Base-by-base conservation (phyloP, 2,329 filamentous ascomycete genomes). In the Boeremia lycopersici region DNA sequence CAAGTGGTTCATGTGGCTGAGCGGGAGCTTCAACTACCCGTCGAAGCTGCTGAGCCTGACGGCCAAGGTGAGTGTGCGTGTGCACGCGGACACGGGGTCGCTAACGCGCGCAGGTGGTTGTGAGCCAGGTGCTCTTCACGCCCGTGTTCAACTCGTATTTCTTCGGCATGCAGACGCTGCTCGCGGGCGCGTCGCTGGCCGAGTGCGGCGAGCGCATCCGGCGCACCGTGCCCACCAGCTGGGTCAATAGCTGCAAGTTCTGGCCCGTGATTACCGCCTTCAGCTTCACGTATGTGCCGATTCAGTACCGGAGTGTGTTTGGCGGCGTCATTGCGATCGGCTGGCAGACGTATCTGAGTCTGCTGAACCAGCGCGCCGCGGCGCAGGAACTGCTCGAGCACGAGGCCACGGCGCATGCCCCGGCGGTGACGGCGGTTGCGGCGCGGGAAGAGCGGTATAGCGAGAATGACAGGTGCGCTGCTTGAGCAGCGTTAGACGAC, bases 341-440 rank as follows among this genome's bases (percentile, higher is more conserved):
- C 0, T 97, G 93, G 93, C 93, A 96, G 82, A 92, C 91, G 0
- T 97, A 96, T 79, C 70, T 97, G 64, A 90, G 87, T 63, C 89
- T 86, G 74, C 75, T 96, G 68, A 96, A 96, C 67, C 83, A 88
- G 67, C 79, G 80, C 58, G 90, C 90, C 1, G 90, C 91, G 72
- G 78, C 79, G 43, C 78, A 81, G 63, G 82, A 85, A 48, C 62
- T 64, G 39, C 48, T 50, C 6, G 66, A 70, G 35, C 65, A 67
- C 2, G 40, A 55, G 26, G 36, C n/a, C 5, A 17, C 10, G 45
- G 53, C 31, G 40, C 34, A 30, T 17, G 15, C 12, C 26, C 13
- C n/a, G 19, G 5, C 28, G 2, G 12, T 4, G 8, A 30, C 12
- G 19, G 34, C 31, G 23, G 48, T 53, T 1, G 43, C 57, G 4